Evolutionary conservation across 2,329 filamentous ascomycete genomes (phyloP), one percentile per base, ranked within the genome.

Genomic region (Pyrenochaeta sp.): DNA sequence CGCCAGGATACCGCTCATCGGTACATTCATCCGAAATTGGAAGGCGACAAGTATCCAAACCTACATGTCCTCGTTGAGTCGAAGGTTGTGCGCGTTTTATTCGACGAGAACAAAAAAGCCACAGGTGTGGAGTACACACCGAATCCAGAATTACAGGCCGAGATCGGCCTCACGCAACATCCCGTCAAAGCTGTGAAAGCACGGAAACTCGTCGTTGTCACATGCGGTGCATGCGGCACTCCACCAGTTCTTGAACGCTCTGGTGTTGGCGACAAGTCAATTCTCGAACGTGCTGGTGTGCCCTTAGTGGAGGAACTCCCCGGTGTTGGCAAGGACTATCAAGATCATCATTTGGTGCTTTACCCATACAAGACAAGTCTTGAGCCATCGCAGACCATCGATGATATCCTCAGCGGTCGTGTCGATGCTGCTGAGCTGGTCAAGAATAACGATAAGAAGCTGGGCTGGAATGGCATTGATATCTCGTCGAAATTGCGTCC

Each of bases 321-420:
- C 0, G 85, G 87, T 23, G 86, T 90, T 5, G 87, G 87, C 4
- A 83, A 82, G 53, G 86, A 89, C 70, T 79, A 90, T 15, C 80
- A 87, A 45, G 87, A 90, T 64, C 86, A 87, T 51, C 78, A 87
- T 36, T 71, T 87, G 1, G 56, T 83, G 0, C 61, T 83, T 0
- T 84, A 82, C 51, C 76, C 82, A 0, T 88, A 86, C 68, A 78
- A 77, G 43, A 79, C 81, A 1, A 76, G 68, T 11, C 67, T 84
- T 0, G 66, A 67, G 0, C 72, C 78, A 1, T 67, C 76, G 6
- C 79, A 85, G 56, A 86, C 83, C 35, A 61, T 86, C n/a, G 84
- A 88, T 53, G 78, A 75, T 1, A 75, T 87, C 7, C 64, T 83
- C 0, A 78, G 78, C 23, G 82, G 83, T 3, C 77, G 81, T 0